phyloP scores from a whole-genome alignment of 2,329 filamentous ascomycete species.

The Stenocarpella maydis region DNA sequence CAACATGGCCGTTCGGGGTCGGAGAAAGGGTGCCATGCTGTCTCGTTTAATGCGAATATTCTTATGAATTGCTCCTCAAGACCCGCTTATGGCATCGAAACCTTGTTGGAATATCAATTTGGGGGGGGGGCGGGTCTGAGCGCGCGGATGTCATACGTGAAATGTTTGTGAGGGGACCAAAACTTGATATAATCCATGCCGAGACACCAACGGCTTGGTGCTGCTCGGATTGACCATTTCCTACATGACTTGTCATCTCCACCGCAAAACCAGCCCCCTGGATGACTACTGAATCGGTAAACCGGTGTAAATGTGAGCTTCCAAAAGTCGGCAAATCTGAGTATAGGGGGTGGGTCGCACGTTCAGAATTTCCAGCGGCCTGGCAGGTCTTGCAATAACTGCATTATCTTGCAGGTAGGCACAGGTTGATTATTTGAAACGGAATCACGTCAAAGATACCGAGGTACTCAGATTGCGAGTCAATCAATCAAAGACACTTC shows the following conservation, averaged over 20 bases:
- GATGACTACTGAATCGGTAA: background rate
- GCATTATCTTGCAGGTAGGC: too few relatives aligned
- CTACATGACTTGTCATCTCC: background rate
- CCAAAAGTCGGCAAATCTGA: background rate
- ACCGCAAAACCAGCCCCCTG: background rate
- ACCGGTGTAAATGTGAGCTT: background rate
- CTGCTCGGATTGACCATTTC: background rate
- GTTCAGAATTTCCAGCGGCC: too few relatives aligned
- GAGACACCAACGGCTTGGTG: background rate
- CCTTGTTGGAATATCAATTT: background rate
- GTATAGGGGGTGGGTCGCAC: too few relatives aligned
- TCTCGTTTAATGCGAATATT: background rate
- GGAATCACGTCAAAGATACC: background rate
- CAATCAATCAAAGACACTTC: background rate
- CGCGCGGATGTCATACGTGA: background rate
- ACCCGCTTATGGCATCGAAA: background rate
- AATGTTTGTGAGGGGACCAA: background rate
- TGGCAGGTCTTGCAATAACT: too few relatives aligned
- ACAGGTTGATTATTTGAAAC: background rate
- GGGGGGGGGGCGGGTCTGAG: background rate
- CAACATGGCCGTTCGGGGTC: background rate
- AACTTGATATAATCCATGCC: background rate
- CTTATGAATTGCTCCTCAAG: background rate
- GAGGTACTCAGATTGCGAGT: background rate
- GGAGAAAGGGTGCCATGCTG: background rate